Evolutionary conservation across 306 rosid genomes (phyloP), one percentile per base, ranked within the genome.

Genomic region (Crataegus laevigata): DNA sequence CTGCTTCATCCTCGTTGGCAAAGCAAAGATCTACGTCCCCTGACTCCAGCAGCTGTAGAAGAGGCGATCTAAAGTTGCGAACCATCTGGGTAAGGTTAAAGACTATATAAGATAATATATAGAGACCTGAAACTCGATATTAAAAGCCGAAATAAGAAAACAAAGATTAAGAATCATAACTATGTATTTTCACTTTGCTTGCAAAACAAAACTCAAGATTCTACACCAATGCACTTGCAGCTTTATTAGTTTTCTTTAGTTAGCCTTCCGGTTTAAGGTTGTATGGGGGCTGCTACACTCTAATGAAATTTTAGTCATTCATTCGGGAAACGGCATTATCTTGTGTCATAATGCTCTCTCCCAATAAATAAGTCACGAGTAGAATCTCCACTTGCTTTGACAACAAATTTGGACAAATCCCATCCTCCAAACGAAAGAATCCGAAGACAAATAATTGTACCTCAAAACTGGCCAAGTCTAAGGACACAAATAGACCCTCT

Each of bases 401-500:
- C 34, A 69, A 58, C 22, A 70, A 52, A 73, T 43, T n/a, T 55
- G 30, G 42, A 17, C 70, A 77, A 25, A 52, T 54, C 54, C 42
- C 38, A 42, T 18, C 50, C 5, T 42, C 34, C 38, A 40, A 66
- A 18, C 28, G 26, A 30, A 21, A 58, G 64, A 36, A 6, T 34
- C 59, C 32, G 28, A 34, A 12, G 34, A 40, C 34, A 66, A 79
- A 24, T 66, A 60, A 66, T 70, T 62, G 70, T 89, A 96, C 99
- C 99, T 96, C 99, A 82, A 96, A 96, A 85, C 99, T 96, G 84
- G 99, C 99, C 85, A 96, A 79, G 80, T 96, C 99, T 89, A 96
- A 70, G 40, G 99, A 92, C 83, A 96, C 93, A 73, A 83, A 83
- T 59, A 96, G 90, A 62, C 86, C 97, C 82, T 90, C 98, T 80